phyloP scores from a whole-genome alignment of 2,329 filamentous ascomycete species.

The Curvularia sp. region DNA sequence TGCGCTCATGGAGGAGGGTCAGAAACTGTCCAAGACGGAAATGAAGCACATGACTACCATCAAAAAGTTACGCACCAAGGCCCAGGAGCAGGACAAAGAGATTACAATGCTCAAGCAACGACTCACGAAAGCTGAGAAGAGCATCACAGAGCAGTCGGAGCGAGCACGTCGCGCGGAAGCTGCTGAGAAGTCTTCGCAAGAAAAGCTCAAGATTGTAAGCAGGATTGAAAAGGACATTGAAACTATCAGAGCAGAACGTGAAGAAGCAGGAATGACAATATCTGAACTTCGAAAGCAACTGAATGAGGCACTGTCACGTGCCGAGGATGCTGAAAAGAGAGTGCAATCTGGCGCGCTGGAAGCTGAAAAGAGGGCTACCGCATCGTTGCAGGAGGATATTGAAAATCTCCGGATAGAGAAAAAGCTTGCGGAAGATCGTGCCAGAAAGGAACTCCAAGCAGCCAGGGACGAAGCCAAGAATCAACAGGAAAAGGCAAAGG shows the following conservation, averaged over 20 bases:
- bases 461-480: slow-evolving; percentile 75
- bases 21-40: slow-evolving; percentile 84
- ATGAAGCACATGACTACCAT: slow-evolving; percentile 83
- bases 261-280: slow-evolving; percentile 70
- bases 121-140: slow-evolving; percentile 70
- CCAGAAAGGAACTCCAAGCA: slow-evolving; percentile 72
- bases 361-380: slow-evolving; percentile 65
- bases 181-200: slow-evolving; percentile 63
- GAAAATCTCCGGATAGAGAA: slow-evolving; percentile 75
- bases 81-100: slow-evolving; percentile 60
- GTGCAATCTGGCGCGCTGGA: slow-evolving; percentile 72
- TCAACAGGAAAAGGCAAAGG: slow-evolving; percentile 72
- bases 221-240: slow-evolving; percentile 66
- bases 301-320: slow-evolving; percentile 70
- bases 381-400: slow-evolving; percentile 70
- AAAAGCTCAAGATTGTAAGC: slow-evolving; percentile 61
- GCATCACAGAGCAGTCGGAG: slow-evolving; percentile 66
- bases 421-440: slow-evolving; percentile 74
- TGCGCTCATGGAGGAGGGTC: slow-evolving; percentile 88
- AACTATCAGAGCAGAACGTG: slow-evolving; percentile 67
- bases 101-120: slow-evolving; percentile 64
- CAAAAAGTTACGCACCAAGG: slow-evolving; percentile 73
- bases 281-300: slow-evolving; percentile 74
- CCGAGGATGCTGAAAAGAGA: slow-evolving; percentile 71
- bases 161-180: slow-evolving; percentile 68